Percentiles rank a stretch among this genome's conserved stretches.
phyloP scores from a whole-genome alignment of 495 filamentous ascomycete species.

The Aspergillus sclerotioniger region DNA sequence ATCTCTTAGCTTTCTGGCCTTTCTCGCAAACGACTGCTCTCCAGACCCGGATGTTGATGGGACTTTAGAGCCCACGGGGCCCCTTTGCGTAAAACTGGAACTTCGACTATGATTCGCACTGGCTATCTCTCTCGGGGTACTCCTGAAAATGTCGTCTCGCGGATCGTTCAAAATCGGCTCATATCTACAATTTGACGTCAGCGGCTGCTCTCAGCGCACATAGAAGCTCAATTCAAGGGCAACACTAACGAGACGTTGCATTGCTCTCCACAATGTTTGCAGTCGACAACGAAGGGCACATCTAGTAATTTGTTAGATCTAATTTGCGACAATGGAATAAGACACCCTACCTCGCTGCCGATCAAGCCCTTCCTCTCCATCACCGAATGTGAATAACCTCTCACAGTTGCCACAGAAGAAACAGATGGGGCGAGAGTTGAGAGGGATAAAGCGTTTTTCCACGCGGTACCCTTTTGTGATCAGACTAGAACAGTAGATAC shows the following conservation, averaged over 20 bases:
- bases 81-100: slow-evolving; percentile 21
- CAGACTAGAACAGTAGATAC: slow-evolving; percentile 12
- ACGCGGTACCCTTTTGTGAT: slow-evolving; percentile 36
- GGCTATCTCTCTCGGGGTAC: slow-evolving; percentile 17
- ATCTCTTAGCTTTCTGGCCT: slow-evolving; percentile 25
- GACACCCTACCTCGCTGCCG: slow-evolving; percentile 19
- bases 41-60: slow-evolving; percentile 1
- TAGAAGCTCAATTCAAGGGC: not conserved
- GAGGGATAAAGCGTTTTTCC: slow-evolving; percentile 27
- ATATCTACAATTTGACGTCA: slow-evolving; percentile 19
- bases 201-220: not conserved
- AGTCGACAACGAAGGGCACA: slow-evolving; percentile 16
- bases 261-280: slow-evolving; percentile 25
- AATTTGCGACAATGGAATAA: not conserved
- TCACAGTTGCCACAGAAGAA: slow-evolving; percentile 29
- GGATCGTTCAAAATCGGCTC: slow-evolving; percentile 25
- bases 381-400: slow-evolving; percentile 20
- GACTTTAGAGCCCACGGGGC: slow-evolving; percentile 16
- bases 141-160: slow-evolving; percentile 20
- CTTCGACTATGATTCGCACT: slow-evolving; percentile 19
- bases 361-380: slow-evolving; percentile 18
- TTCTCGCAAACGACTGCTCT: slow-evolving; percentile 20
- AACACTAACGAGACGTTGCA: slow-evolving; percentile 26
- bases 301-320: slow-evolving; percentile 16
- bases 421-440: slow-evolving; percentile 25